These are phyloP conservation scores for Xylaria digitata DNA, from an alignment of 2,329 filamentous ascomycete genomes.

Conservation along the genomic window DNA sequence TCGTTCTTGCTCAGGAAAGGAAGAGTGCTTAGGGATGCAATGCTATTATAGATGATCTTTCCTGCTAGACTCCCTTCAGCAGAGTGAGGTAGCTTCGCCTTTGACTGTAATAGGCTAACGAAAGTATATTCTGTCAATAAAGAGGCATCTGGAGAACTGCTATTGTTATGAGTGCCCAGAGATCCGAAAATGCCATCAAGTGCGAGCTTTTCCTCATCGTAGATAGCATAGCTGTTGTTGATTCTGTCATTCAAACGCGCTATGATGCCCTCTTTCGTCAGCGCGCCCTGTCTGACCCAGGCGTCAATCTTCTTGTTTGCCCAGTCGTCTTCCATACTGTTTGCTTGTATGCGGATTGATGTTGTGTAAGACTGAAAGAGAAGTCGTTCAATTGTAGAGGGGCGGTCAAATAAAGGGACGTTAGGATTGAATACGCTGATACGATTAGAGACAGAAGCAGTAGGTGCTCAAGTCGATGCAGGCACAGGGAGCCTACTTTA, in stretches of 20 bases:
- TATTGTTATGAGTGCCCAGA: slow-evolving; percentile 1
- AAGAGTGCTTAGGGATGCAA: slow-evolving; percentile 36
- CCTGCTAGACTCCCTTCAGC: not conserved
- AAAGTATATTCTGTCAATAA: too few species aligned
- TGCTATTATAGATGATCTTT: slow-evolving; percentile 32
- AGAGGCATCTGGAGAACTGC: too few species aligned
- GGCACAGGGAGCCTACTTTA: too few species aligned
- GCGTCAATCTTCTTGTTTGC: not conserved
- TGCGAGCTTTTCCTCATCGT: slow-evolving; percentile 1
- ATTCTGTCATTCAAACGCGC: slow-evolving; percentile 14
- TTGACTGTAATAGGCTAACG: not conserved
- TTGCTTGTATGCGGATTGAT: too few species aligned
- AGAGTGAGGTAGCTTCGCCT: slow-evolving; percentile 2
- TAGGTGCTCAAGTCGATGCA: too few species aligned
- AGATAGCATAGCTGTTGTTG: slow-evolving; percentile 9
- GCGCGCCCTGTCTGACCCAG: slow-evolving; percentile 9
- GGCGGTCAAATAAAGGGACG: too few species aligned
- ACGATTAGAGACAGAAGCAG: too few species aligned
- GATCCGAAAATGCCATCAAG: not conserved
- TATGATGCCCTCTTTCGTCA: slow-evolving; percentile 13
- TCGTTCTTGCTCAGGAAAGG: slow-evolving; percentile 28
- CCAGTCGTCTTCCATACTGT: slow-evolving; percentile 8
- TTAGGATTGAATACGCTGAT: too few species aligned
- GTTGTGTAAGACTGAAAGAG: not conserved
- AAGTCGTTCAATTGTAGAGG: too few species aligned